Evolutionary conservation across 495 filamentous ascomycete genomes (phyloP).

Genomic region (Collariella sp.): DNA sequence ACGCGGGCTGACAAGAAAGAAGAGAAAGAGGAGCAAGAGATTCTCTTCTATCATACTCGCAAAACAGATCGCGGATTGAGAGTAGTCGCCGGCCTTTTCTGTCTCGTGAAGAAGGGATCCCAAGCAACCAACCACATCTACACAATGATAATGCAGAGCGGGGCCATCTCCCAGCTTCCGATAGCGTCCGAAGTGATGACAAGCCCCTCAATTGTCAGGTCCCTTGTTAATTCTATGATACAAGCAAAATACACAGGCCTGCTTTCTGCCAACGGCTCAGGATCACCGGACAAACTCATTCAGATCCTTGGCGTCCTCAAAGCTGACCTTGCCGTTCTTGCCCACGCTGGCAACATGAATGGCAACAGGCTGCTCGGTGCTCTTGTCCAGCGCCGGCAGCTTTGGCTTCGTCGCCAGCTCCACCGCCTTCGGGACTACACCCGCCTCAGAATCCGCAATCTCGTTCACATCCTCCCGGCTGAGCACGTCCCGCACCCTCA

Average conservation of each 20-base stretch:
- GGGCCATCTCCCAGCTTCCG: too few relatives aligned
- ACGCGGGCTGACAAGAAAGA: too few relatives aligned
- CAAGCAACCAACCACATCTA: too few relatives aligned
- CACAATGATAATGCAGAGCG: too few relatives aligned
- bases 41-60: too few relatives aligned
- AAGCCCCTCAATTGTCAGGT: not conserved
- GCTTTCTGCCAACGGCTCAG: not conserved
- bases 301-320: conserved; percentile 51
- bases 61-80: too few relatives aligned
- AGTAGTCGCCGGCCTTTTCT: too few relatives aligned
- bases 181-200: too few relatives aligned
- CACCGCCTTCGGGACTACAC: conserved; percentile 44
- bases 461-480: conserved; percentile 72
- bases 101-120: too few relatives aligned
- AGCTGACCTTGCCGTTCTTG: conserved; percentile 59
- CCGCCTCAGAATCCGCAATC: conserved; percentile 64
- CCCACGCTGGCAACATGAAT: conserved; percentile 51
- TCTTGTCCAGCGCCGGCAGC: conserved; percentile 23
- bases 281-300: conserved; percentile 42
- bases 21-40: too few relatives aligned
- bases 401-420: conserved; percentile 36
- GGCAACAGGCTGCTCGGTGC: conserved; percentile 27
- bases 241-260: not conserved
- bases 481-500: conserved; percentile 66
- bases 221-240: not conserved